Evolutionary conservation across 1,139 yeast genomes (phyloP), one percentile per base, ranked within the genome.

Genomic region (Hemisphaericaspora subhashii): DNA sequence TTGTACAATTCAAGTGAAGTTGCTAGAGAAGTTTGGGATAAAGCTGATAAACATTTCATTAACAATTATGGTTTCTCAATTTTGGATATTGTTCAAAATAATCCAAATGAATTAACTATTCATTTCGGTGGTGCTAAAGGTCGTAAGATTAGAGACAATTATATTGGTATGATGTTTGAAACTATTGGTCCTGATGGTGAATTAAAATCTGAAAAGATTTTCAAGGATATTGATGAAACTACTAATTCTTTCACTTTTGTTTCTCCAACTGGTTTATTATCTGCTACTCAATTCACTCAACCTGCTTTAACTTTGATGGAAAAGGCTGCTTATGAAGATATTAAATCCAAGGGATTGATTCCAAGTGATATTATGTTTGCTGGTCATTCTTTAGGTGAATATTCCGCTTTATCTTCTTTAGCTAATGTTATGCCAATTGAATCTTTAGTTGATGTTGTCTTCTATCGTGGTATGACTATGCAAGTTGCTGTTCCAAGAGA

Each of bases 391-490:
- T 81, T 92, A 54, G 99, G 99, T 73, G 99, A 92, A 69, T 92
- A 92, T 67, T 92, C 97, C 52, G 98, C 99, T 17, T 78, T 92
- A 59, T 88, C 98, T 23, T 90, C 98, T 17, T 77, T 92, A 60
- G 98, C 97, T 42, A 96, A 92, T 62, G 98, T 94, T 44, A 90
- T 92, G 98, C 96, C 98, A 41, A 90, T 94, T 57, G 98, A 94
- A 72, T 86, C 95, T 8, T 77, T 92, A 55, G 98, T 92, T 42
- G 99, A 92, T 65, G 96, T 92, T 64, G 98, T 92, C 35, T 92
- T 92, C 79, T 94, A 92, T 79, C 83, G 99, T 76, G 99, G 99
- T 79, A 92, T 92, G 98, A 92, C 99, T 35, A 92, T 92, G 98
- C 98, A 92, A 77, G 98, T 92, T 50, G 98, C 98, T 34, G 99